phyloP scores from a whole-genome alignment of 495 filamentous ascomycete species.

The Pseudotulostoma volvatum region DNA sequence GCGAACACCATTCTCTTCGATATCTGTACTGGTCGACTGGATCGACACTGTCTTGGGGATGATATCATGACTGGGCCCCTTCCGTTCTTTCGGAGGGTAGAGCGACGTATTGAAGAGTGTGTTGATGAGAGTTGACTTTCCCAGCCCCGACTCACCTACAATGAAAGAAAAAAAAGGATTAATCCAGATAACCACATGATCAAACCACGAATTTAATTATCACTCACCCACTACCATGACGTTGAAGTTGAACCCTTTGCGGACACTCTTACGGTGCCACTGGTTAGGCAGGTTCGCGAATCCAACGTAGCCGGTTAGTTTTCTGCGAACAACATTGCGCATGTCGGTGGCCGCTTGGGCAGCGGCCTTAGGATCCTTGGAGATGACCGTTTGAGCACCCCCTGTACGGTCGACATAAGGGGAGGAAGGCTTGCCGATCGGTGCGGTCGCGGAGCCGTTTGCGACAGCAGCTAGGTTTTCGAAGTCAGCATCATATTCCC shows the following conservation, averaged over 20 bases:
- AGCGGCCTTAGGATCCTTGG: slow-evolving; percentile 70
- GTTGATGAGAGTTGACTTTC: slow-evolving; percentile 98
- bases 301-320: slow-evolving; percentile 94
- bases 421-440: slow-evolving; percentile 14
- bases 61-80: slow-evolving; percentile 89
- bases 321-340: slow-evolving; percentile 95
- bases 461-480: slow-evolving; percentile 13
- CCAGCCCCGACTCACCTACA: slow-evolving; percentile 92
- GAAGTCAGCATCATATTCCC: slow-evolving; percentile 4
- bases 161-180: not conserved
- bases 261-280: slow-evolving; percentile 99
- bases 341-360: slow-evolving; percentile 66
- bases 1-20: slow-evolving; percentile 97
- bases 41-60: slow-evolving; percentile 98
- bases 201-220: slow-evolving; percentile 10
- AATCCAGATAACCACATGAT: not conserved
- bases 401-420: slow-evolving; percentile 37
- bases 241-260: slow-evolving; percentile 99
- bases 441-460: slow-evolving; percentile 23
- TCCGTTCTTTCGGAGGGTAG: slow-evolving; percentile 96
- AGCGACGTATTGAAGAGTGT: slow-evolving; percentile 98
- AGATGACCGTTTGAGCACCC: slow-evolving; percentile 50
- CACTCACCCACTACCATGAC: slow-evolving; percentile 96
- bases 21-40: slow-evolving; percentile 95
- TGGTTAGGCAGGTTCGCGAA: slow-evolving; percentile 99